Base-by-base conservation (phyloP, 2,329 filamentous ascomycete genomes). In the Verticillium isaacii region DNA sequence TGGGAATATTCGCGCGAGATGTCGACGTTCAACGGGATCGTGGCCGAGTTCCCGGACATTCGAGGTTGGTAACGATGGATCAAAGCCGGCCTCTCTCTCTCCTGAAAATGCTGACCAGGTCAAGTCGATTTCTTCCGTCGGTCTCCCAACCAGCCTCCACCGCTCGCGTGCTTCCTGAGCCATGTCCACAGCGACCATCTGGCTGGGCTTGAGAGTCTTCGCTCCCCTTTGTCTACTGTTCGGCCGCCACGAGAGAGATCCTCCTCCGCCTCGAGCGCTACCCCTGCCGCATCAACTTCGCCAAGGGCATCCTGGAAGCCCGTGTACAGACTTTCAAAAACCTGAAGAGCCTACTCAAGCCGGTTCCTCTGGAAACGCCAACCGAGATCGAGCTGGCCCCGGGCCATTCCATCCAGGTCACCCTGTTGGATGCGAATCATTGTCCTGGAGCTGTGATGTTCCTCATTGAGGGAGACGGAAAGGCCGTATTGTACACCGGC, bases 181-280 rank as follows among this genome's bases (percentile, higher is more conserved):
- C 94, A 98, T 82, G 87, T 96, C 2, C 94, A 97, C 72, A 96
- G 90, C 66, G 93, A 97, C 69, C 94, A 97, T 74, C 83, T 97
- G 1, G 83, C 84, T 39, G 93, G 94, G 0, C 82, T 97, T 1
- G 92, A 96, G 68, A 85, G 82, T 14, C 82, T 93, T 60, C 85
- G 87, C 56, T 86, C 32, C 90, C 92, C 0, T 97, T 97, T 69
- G 86, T 98, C 23, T 97, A 97, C 74, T 97, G 93, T 76, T 97
- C 93, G 1, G 82, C 89, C 0, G 90, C 91, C 0, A 97, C 93
- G 0, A 85, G 85, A 65, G 89, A 93, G 73, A 87, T 98, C 19
- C 80, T 98, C 1, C 80, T 97, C 17, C 86, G 88, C 1, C 82
- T 97, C 3, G 92, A 96, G 73, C 89, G 89, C 65, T 90, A 89